phyloP scores from a whole-genome alignment of 306 rosid species.

The Prunus mume region DNA sequence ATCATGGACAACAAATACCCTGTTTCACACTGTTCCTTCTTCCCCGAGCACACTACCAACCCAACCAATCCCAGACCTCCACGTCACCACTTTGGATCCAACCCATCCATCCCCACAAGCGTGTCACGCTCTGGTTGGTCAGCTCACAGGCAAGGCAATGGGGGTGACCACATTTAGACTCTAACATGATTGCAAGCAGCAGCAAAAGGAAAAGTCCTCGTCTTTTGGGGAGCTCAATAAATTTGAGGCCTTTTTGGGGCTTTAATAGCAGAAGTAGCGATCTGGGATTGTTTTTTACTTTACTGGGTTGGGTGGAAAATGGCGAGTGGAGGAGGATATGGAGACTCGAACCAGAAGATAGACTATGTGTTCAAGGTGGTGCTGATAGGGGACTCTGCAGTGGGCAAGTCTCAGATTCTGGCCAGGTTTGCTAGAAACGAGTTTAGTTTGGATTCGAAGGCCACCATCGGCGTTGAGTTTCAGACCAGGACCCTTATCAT shows the following conservation, averaged over 20 bases:
- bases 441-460: slow-evolving; percentile 96
- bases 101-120: neutral
- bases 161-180: neutral
- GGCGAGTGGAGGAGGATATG: slow-evolving; percentile 75
- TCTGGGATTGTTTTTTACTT: neutral
- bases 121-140: slow-evolving; percentile 18
- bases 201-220: neutral
- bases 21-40: slow-evolving; percentile 1
- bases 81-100: neutral
- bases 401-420: slow-evolving; percentile 95
- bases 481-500: slow-evolving; percentile 86
- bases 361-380: slow-evolving; percentile 98
- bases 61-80: slow-evolving; percentile 13
- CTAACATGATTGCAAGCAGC: neutral
- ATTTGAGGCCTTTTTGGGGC: neutral
- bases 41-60: neutral
- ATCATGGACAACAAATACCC: neutral
- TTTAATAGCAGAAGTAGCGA: neutral
- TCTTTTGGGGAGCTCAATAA: neutral
- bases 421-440: slow-evolving; percentile 91
- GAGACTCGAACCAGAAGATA: slow-evolving; percentile 83
- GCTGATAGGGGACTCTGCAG: slow-evolving; percentile 93
- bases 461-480: slow-evolving; percentile 97
- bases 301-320: slow-evolving; percentile 24
- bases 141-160: neutral